Percentiles rank a stretch among this genome's conserved stretches.
Evolutionary conservation across 331 rosid species (phyloP).

Genomic region (Arachis monticola): DNA sequence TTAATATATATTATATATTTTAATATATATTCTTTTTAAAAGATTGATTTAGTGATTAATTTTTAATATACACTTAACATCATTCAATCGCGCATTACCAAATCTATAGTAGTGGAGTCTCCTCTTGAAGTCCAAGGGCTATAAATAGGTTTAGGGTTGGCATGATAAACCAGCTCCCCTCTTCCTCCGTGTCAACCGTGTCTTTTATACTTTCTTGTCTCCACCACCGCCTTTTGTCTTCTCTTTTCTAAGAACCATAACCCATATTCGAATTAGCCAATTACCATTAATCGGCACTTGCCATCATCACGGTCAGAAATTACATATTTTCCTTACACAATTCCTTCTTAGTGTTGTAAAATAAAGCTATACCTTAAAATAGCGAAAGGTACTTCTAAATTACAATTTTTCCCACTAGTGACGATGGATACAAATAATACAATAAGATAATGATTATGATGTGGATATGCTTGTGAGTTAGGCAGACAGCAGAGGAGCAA

Average conservation of each 20-base stretch:
- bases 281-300: background rate
- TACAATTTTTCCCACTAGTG: no score
- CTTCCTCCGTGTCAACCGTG: conserved; percentile 29
- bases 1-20: no score
- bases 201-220: conserved; percentile 44
- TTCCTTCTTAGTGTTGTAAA: conserved; percentile 6
- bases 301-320: background rate
- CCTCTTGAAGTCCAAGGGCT: background rate
- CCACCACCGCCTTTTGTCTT: conserved; percentile 34
- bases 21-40: no score
- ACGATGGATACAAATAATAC: background rate
- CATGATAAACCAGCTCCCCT: conserved; percentile 38
- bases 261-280: background rate
- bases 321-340: background rate
- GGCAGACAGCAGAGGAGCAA: conserved; percentile 6
- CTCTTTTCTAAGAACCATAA: conserved; percentile 13
- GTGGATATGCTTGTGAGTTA: background rate
- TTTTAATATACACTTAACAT: no score
- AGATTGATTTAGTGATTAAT: no score
- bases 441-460: background rate
- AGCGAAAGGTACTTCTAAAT: background rate
- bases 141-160: conserved; percentile 54
- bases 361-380: background rate
- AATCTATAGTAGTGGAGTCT: background rate
- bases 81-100: no score